phyloP scores from a whole-genome alignment of 192 early-diverging fungal genomes.

The Obelidium mucronatum region DNA sequence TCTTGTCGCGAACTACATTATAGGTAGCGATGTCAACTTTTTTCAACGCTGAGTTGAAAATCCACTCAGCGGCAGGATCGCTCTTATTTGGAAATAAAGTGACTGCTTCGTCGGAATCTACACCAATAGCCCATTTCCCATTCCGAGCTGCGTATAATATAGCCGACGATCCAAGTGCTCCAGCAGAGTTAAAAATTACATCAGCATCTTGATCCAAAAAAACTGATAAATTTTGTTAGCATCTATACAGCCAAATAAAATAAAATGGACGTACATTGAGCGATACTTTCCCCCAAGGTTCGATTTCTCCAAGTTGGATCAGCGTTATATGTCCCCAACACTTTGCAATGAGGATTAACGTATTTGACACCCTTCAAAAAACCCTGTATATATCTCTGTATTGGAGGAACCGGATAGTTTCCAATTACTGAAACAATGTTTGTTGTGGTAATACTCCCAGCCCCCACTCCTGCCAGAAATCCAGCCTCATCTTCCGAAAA shows the following conservation, averaged over 20 bases:
- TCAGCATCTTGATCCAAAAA: constrained; percentile 27
- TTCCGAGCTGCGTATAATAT: constrained; percentile 33
- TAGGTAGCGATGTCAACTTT: constrained; percentile 3
- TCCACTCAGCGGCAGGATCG: constrained; percentile 26
- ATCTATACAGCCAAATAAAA: too few species aligned
- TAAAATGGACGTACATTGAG: too few species aligned
- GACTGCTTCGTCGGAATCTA: constrained; percentile 38
- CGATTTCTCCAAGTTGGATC: constrained; percentile 8
- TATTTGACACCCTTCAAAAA: constrained; percentile 26
- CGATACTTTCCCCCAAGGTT: not conserved
- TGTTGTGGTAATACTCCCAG: constrained; percentile 19
- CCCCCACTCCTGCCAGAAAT: constrained; percentile 29
- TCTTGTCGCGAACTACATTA: not conserved
- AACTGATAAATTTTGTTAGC: not conserved
- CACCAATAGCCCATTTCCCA: constrained; percentile 42
- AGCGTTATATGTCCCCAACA: not conserved
- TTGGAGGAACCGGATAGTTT: constrained; percentile 15
- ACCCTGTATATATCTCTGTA: constrained; percentile 27
- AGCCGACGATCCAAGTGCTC: constrained; percentile 26
- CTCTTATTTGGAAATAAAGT: constrained; percentile 30
- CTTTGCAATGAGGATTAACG: constrained; percentile 16
- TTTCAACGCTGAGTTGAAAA: constrained; percentile 22
- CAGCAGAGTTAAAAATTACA: constrained; percentile 44
- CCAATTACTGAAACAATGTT: constrained; percentile 16
- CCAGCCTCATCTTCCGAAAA: not conserved